Evolutionary conservation across 805 yeast species (phyloP), one percentile per base, ranked within the genome.

Genomic region (Hanseniaspora pseudoguilliermondii): DNA sequence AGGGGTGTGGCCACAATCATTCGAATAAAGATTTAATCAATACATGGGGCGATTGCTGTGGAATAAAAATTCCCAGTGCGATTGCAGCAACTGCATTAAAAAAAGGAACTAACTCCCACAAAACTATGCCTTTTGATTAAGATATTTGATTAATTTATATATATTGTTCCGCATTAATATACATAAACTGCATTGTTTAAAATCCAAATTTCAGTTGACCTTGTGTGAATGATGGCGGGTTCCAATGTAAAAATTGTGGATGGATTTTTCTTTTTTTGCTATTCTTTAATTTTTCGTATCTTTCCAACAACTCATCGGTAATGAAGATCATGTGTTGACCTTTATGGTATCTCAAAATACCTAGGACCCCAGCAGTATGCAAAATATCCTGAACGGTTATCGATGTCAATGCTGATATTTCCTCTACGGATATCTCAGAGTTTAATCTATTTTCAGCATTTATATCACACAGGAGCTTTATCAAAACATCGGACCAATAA

Each of bases 41-140:
- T 43, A 81, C 86, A 2, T 93, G 96, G 95, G 97, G 96, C 9
- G 97, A 93, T 66, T 93, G 98, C 65, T 93, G 98, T 72, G 98
- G 98, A 8, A 93, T 93, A 51, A 86, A 87, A 65, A 78, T 93
- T 1, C 98, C 98, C 0, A 88, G 96, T 69, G 96, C 97, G 0
- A 79, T 89, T 57, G 97, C 96, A 0, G 98, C 96, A 0, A 77
- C 82, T 16, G 82, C 80, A 59, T 71, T 79, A 69, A 71, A 73
- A 53, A 49, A 49, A 38, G 23, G 23, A 42, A 1, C 44, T 1
- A 23, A 11, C 16, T 5, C 44, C 6, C 35, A 62, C 64, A 73
- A 66, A 59, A 78, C 76, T 15, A 69, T 84, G 23, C 91, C 91
- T 1, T 85, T 84, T 71, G 93, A 85, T 66, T 85, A 63, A 66